Evolutionary conservation across 2,329 filamentous ascomycete genomes (phyloP).

Genomic region (Pestalotiopsis sp.): DNA sequence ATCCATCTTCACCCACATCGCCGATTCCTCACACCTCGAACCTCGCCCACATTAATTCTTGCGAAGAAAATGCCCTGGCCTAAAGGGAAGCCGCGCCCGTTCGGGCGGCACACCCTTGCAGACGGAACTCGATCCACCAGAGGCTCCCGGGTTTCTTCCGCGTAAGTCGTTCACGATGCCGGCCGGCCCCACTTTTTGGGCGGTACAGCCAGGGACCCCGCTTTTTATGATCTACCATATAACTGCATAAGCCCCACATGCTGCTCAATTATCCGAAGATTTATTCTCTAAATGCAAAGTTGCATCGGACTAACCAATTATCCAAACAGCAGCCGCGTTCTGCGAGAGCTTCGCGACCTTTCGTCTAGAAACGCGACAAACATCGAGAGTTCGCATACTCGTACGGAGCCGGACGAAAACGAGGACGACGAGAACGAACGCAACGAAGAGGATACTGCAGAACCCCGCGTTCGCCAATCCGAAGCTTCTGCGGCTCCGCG

Average conservation of each 20-base stretch:
- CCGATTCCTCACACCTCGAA: not conserved
- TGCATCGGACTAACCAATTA: constrained; percentile 8
- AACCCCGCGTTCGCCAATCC: not conserved
- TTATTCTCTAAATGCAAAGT: not conserved
- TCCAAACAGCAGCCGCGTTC: not conserved
- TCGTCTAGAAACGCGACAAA: not conserved
- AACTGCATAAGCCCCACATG: not conserved
- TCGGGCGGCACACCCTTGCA: not conserved
- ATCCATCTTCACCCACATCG: no score
- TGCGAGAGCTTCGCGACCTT: no score
- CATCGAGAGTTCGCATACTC: no score
- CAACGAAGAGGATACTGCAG: not conserved
- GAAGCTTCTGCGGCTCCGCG: no score
- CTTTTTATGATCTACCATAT: not conserved
- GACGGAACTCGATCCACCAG: not conserved
- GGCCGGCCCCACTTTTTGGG: not conserved
- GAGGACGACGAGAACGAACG: not conserved
- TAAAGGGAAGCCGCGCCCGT: not conserved
- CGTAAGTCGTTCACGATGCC: not conserved
- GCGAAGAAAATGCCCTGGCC: constrained; percentile 2
- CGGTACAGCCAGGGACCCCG: not conserved
- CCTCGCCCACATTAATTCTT: not conserved
- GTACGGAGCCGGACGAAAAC: not conserved
- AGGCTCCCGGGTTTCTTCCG: not conserved
- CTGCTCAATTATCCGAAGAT: not conserved